Evolutionary conservation across 306 rosid species (phyloP), one percentile per base, ranked within the genome.

Genomic region (Elaeagnus macrophylla): DNA sequence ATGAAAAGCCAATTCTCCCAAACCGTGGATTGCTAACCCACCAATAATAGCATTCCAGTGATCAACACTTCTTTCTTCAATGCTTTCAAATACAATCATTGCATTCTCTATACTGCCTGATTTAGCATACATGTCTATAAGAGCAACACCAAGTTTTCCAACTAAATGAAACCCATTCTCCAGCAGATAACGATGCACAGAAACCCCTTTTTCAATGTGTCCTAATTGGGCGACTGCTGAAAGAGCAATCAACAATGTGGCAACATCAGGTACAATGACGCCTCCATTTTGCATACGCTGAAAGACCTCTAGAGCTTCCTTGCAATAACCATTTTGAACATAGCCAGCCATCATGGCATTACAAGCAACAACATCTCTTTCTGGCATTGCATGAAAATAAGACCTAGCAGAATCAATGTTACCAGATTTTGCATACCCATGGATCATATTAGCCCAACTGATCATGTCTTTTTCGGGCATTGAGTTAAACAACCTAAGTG

Each of bases 41-140:
- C 84, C 80, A 9, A 86, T 83, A 75, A 83, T 56, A 50, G 88
- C 93, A 57, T 83, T 83, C 88, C 93, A 86, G 54, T 86, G 93
- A 79, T 86, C 93, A 36, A 86, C 75, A 7, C 65, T 56, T 73
- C 73, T 86, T 47, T 63, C 54, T 5, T 80, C 80, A 7, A 74
- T 59, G 39, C 61, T 54, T 68, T 67, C 77, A 44, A 86, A 86
- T 53, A 86, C 84, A 32, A 64, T 61, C 50, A 66, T 54, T 32
- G 95, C 91, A 10, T 60, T 51, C 61, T 77, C 80, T 44, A 80
- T 71, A 69, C 82, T 83, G 25, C 95, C 93, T 46, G 93, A 83
- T 68, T 86, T 83, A 1, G 93, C 77, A 36, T 83, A 86, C 95
- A 86, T 86, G 66, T 80, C 84, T 54, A 86, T 80, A 0, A 86